These are phyloP conservation scores for Cladosporium sp. DNA, from an alignment of 2,329 filamentous ascomycete species.

Conservation along the genomic window DNA sequence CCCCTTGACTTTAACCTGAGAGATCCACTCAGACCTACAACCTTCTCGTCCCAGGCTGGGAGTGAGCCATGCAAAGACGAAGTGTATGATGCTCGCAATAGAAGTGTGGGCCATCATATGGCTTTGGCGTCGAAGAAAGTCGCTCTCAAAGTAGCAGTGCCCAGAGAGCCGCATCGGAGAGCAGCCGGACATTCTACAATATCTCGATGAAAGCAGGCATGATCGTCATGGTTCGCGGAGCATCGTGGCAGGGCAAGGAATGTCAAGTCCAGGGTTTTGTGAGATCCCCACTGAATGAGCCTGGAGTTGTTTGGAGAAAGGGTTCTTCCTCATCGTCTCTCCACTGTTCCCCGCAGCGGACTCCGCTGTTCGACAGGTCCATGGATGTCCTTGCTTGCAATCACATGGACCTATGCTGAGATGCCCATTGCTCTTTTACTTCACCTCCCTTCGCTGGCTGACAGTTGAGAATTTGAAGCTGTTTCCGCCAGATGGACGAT, in stretches of 20 bases:
- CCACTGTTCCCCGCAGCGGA: not conserved
- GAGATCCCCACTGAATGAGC: not conserved
- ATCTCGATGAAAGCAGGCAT: not conserved
- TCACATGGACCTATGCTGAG: not conserved
- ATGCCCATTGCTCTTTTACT: not conserved
- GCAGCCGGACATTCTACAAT: slow-evolving; percentile 1
- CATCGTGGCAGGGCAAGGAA: slow-evolving; percentile 4
- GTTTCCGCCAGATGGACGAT: not conserved
- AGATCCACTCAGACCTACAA: slow-evolving; percentile 3
- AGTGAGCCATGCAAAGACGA: not conserved
- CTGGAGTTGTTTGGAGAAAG: slow-evolving; percentile 3
- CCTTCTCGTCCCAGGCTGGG: not conserved
- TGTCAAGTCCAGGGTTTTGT: not conserved
- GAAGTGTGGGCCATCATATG: slow-evolving; percentile 1
- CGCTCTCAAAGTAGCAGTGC: not conserved
- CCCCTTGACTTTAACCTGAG: slow-evolving; percentile 3
- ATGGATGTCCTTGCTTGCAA: too few relatives aligned
- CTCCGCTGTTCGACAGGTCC: not conserved
- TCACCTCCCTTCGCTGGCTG: not conserved
- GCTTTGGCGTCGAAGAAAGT: not conserved
- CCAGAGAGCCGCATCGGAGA: not conserved
- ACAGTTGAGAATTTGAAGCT: not conserved
- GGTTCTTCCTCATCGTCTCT: not conserved
- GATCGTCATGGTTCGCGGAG: slow-evolving; percentile 3
- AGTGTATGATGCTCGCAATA: slow-evolving; percentile 10